Conservation (phyloP, 2,329 filamentous ascomycete genomes). For the Trichophyton equinum region DNA sequence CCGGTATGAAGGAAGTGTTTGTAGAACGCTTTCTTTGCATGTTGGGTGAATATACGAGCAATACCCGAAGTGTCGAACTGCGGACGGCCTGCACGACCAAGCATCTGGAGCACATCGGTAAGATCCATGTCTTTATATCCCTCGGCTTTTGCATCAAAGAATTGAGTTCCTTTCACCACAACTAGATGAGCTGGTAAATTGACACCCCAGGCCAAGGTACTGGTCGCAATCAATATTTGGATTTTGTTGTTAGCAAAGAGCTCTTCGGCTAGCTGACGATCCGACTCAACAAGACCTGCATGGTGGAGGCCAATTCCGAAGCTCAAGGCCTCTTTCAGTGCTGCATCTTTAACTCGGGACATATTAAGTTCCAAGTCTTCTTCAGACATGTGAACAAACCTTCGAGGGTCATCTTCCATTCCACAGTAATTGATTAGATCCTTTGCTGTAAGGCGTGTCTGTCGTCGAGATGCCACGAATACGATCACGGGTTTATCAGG, state of each 20-base stretch:
- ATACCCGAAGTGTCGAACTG: constrained; percentile 96
- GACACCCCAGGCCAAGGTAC: constrained; percentile 94
- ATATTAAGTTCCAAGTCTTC: constrained; percentile 84
- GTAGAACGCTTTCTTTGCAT: constrained; percentile 97
- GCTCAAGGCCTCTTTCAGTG: constrained; percentile 81
- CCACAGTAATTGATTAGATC: constrained; percentile 96
- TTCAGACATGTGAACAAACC: constrained; percentile 88
- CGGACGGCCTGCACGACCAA: constrained; percentile 85
- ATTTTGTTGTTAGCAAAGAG: constrained; percentile 97
- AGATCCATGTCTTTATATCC: constrained; percentile 98
- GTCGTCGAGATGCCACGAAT: constrained; percentile 87
- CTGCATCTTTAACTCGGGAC: constrained; percentile 82
- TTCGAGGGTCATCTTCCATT: constrained; percentile 92
- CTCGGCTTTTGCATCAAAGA: constrained; percentile 94
- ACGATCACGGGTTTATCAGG: constrained; percentile 96
- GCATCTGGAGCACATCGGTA: constrained; percentile 95
- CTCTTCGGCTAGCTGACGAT: constrained; percentile 83
- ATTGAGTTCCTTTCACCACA: constrained; percentile 95
- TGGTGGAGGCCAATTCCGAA: constrained; percentile 97
- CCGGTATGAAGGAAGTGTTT: constrained; percentile 98
- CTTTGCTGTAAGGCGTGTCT: constrained; percentile 88
- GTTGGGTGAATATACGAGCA: constrained; percentile 92
- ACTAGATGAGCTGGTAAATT: constrained; percentile 94
- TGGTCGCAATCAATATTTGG: constrained; percentile 89
- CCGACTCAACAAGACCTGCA: constrained; percentile 88